Conservation (phyloP, 305 asterid genomes). For the Rubia peregrina region DNA sequence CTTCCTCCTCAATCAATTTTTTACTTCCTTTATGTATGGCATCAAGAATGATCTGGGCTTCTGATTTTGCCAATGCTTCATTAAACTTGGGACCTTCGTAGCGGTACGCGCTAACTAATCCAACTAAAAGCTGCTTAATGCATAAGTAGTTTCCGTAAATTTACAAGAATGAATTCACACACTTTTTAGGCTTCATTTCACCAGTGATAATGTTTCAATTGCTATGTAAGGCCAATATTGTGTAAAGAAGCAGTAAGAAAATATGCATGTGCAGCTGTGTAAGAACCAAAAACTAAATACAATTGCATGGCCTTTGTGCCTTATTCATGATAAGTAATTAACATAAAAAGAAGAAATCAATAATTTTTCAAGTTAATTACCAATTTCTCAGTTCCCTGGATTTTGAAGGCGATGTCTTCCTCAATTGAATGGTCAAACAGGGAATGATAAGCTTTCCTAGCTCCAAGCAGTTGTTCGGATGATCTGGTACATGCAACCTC, state of each 20-base stretch:
- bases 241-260: too few relatives aligned
- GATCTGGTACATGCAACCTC: slow-evolving; percentile 77
- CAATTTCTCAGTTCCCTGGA: slow-evolving; percentile 42
- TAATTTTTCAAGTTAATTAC: slow-evolving; percentile 16
- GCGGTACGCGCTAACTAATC: slow-evolving; percentile 58
- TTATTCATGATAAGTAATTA: background rate
- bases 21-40: slow-evolving; percentile 30
- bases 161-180: background rate
- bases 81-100: slow-evolving; percentile 64
- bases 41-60: slow-evolving; percentile 43
- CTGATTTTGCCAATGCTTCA: slow-evolving; percentile 54
- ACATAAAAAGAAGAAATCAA: background rate
- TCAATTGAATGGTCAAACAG: slow-evolving; percentile 64
- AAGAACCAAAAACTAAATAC: too few relatives aligned
- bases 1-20: slow-evolving; percentile 36
- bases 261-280: too few relatives aligned
- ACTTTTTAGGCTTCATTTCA: too few relatives aligned
- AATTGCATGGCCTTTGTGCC: background rate
- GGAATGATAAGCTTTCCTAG: slow-evolving; percentile 79
- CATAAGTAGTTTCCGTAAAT: background rate
- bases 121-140: slow-evolving; percentile 59
- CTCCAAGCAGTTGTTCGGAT: slow-evolving; percentile 63
- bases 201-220: too few relatives aligned
- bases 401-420: slow-evolving; percentile 58
- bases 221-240: too few relatives aligned